These are phyloP conservation scores for Globisporangium iwayamae DNA, from an alignment of 352 stramenopile genomes.

Conservation along the genomic window DNA sequence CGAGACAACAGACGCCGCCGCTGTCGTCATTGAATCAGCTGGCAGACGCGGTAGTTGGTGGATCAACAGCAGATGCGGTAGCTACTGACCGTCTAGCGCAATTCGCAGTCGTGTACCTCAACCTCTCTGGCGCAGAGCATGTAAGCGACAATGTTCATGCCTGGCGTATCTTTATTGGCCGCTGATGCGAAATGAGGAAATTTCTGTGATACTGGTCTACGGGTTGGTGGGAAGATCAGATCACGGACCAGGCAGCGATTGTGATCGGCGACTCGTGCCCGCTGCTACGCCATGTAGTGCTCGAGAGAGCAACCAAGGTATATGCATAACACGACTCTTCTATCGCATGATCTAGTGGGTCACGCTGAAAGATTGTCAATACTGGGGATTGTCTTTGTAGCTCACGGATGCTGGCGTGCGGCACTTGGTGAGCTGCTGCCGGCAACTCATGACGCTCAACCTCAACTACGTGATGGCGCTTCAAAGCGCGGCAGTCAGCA, in stretches of 20 bases:
- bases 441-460: slow-evolving; percentile 46
- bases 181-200: neutral
- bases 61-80: neutral
- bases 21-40: slow-evolving; percentile 9
- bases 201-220: neutral
- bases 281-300: slow-evolving; percentile 7
- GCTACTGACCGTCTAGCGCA: neutral
- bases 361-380: no score
- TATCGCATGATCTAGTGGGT: no score
- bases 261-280: slow-evolving; percentile 16
- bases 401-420: slow-evolving; percentile 56
- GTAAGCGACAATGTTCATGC: slow-evolving; percentile 14
- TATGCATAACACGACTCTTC: no score
- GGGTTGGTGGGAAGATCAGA: slow-evolving; percentile 11
- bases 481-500: slow-evolving; percentile 42
- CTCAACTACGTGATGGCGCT: slow-evolving; percentile 52
- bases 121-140: slow-evolving; percentile 58
- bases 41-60: slow-evolving; percentile 2
- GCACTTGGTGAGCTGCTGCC: slow-evolving; percentile 48
- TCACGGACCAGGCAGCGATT: slow-evolving; percentile 18
- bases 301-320: slow-evolving; percentile 14
- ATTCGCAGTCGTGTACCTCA: slow-evolving; percentile 22
- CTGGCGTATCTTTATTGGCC: neutral
- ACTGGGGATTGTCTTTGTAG: slow-evolving; percentile 17
- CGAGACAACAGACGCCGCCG: slow-evolving; percentile 19